These are phyloP conservation scores for Plenodomus biglobosus DNA, from an alignment of 2,329 filamentous ascomycete species.

Conservation along the genomic window DNA sequence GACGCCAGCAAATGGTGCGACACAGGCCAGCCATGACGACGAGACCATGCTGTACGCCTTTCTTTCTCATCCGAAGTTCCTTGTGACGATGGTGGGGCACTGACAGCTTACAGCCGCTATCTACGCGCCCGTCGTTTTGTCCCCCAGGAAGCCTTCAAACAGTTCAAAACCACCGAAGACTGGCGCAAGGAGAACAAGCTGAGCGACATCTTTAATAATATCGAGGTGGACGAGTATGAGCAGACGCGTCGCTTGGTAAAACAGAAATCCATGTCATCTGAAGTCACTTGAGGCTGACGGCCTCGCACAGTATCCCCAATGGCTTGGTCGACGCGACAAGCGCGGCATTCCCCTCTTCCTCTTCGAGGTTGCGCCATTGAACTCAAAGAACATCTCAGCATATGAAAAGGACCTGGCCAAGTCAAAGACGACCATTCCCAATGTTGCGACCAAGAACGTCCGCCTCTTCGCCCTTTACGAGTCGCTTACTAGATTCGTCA, in stretches of 20 bases:
- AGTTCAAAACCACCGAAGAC: conserved; percentile 86
- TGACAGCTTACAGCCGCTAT: conserved; percentile 65
- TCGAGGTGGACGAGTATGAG: conserved; percentile 83
- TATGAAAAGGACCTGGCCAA: conserved; percentile 69
- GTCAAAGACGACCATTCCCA: conserved; percentile 61
- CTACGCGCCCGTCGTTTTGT: conserved; percentile 82
- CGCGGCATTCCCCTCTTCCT: conserved; percentile 91
- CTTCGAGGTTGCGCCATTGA: conserved; percentile 81
- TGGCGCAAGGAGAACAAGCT: conserved; percentile 82
- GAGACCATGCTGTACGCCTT: conserved; percentile 66
- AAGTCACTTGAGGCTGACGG: conserved; percentile 17
- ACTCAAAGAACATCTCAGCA: conserved; percentile 75
- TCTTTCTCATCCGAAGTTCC: conserved; percentile 4
- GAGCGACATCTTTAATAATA: conserved; percentile 78
- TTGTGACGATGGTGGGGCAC: conserved; percentile 19
- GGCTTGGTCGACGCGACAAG: conserved; percentile 86
- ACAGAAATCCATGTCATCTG: conserved; percentile 1
- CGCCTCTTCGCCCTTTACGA: conserved; percentile 92
- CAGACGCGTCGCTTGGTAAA: conserved; percentile 72
- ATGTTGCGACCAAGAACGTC: conserved; percentile 73
- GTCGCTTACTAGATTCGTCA: conserved; percentile 82
- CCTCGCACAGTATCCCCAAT: conserved; percentile 77
- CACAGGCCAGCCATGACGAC: conserved; percentile 67
- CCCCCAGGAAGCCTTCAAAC: conserved; percentile 72
- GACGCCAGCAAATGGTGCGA: conserved; percentile 48